Percentiles rank a stretch among this genome's conserved stretches.
Conservation (phyloP, 345 rosid species). For the Aquilaria yunnanensis region DNA sequence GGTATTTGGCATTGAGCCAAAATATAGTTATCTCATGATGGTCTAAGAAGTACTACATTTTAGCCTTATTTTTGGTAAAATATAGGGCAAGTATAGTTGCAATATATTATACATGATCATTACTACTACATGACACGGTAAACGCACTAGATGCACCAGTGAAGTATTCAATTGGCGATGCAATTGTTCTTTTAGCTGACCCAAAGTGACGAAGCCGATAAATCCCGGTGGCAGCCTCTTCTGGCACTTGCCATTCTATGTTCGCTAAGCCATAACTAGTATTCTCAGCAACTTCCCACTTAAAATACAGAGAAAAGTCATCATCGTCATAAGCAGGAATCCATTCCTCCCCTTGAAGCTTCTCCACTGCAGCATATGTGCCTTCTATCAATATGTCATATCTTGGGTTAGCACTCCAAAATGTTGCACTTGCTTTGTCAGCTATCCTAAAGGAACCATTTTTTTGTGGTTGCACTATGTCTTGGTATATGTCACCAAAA, state of each 20-base stretch:
- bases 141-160: slow-evolving; percentile 44
- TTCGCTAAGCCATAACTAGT: slow-evolving; percentile 28
- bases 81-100: too few relatives aligned
- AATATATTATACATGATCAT: too few relatives aligned
- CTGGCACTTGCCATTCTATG: slow-evolving; percentile 44
- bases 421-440: slow-evolving; percentile 33
- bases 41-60: too few relatives aligned
- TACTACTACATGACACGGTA: slow-evolving; percentile 19
- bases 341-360: slow-evolving; percentile 38
- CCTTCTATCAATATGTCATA: slow-evolving; percentile 53
- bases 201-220: slow-evolving; percentile 52
- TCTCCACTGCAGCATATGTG: slow-evolving; percentile 47
- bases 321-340: slow-evolving; percentile 47
- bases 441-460: slow-evolving; percentile 33
- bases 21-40: too few relatives aligned
- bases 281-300: slow-evolving; percentile 31
- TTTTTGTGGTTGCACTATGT: slow-evolving; percentile 19
- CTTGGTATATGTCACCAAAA: slow-evolving; percentile 43
- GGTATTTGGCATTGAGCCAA: too few relatives aligned
- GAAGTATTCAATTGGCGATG: slow-evolving; percentile 31
- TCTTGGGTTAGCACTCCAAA: slow-evolving; percentile 55
- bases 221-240: slow-evolving; percentile 29
- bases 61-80: too few relatives aligned
- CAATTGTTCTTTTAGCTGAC: slow-evolving; percentile 27
- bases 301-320: slow-evolving; percentile 43